A percentile compares a stretch with the other conserved stretches of the same genome.
These are phyloP conservation scores for Monosporascus sp. DNA, from an alignment of 2,329 filamentous ascomycete species.

Conservation along the genomic window DNA sequence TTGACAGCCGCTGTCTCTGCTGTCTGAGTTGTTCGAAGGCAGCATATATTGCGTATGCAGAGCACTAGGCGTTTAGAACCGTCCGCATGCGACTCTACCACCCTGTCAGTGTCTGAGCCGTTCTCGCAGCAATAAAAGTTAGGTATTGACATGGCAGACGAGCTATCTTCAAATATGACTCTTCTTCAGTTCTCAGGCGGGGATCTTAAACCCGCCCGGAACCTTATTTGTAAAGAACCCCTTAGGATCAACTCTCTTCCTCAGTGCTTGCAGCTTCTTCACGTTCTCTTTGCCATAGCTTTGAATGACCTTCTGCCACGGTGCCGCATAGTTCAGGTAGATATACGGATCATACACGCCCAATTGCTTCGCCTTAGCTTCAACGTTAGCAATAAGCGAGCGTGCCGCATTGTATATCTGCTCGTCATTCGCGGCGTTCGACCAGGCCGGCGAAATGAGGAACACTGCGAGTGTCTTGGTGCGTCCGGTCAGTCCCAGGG, in stretches of 20 bases:
- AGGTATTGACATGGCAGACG: no score
- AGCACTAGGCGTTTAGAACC: no score
- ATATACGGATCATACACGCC: constrained; percentile 1
- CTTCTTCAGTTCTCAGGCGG: background rate
- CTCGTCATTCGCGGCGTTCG: background rate
- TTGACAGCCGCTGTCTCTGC: no score
- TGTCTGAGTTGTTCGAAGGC: no score
- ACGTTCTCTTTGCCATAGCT: constrained; percentile 4
- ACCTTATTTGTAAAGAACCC: background rate
- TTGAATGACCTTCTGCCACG: constrained; percentile 2
- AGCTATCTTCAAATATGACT: no score
- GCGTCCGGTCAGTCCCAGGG: constrained; percentile 1
- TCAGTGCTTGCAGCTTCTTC: background rate
- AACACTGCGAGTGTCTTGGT: background rate
- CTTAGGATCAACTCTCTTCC: constrained; percentile 2
- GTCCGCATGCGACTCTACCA: no score
- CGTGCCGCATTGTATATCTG: background rate
- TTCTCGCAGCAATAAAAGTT: no score
- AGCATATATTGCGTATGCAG: no score
- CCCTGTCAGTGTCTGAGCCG: no score
- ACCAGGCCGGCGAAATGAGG: background rate
- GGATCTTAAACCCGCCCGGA: constrained; percentile 3
- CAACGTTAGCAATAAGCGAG: background rate
- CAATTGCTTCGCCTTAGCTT: background rate
- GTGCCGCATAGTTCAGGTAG: constrained; percentile 7